phyloP scores from a whole-genome alignment of 495 filamentous ascomycete species.

The Xylaria nigripes region DNA sequence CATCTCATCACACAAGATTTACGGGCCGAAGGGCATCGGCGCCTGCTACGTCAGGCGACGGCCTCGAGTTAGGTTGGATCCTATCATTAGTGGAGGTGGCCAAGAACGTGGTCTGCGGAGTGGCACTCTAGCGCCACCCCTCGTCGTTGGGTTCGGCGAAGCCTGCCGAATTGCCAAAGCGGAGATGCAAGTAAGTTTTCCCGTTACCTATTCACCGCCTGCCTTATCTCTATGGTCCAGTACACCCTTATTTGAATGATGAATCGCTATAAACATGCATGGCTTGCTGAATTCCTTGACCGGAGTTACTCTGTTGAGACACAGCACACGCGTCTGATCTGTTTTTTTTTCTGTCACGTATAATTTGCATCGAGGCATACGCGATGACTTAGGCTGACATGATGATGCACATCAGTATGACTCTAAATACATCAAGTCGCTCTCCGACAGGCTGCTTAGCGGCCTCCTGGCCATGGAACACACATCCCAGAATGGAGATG shows the following conservation, averaged over 20 bases:
- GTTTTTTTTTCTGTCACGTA: background rate
- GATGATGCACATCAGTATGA: slow-evolving; percentile 62
- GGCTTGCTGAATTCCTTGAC: slow-evolving; percentile 50
- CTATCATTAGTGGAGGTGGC: slow-evolving; percentile 91
- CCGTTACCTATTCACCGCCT: background rate
- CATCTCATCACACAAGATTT: slow-evolving; percentile 98
- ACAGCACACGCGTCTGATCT: slow-evolving; percentile 45
- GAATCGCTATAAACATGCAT: slow-evolving; percentile 65
- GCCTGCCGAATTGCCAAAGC: slow-evolving; percentile 84
- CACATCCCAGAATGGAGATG: slow-evolving; percentile 83
- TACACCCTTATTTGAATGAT: slow-evolving; percentile 35
- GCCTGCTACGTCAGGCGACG: slow-evolving; percentile 91
- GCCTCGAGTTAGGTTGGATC: slow-evolving; percentile 87
- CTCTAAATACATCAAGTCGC: slow-evolving; percentile 64
- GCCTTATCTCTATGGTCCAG: background rate
- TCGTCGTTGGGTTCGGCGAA: slow-evolving; percentile 90
- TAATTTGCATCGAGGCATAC: background rate
- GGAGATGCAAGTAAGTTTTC: slow-evolving; percentile 70
- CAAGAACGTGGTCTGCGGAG: slow-evolving; percentile 92
- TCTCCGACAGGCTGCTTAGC: slow-evolving; percentile 75
- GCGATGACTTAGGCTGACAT: slow-evolving; percentile 21
- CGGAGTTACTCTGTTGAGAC: slow-evolving; percentile 43
- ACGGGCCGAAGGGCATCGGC: slow-evolving; percentile 94
- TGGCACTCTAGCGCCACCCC: slow-evolving; percentile 82
- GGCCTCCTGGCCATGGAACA: slow-evolving; percentile 85